Percentiles rank a stretch among this genome's conserved stretches.
Evolutionary conservation across 176 grass and related monocot genomes (phyloP).

Genomic region (Neostapfia colusana): DNA sequence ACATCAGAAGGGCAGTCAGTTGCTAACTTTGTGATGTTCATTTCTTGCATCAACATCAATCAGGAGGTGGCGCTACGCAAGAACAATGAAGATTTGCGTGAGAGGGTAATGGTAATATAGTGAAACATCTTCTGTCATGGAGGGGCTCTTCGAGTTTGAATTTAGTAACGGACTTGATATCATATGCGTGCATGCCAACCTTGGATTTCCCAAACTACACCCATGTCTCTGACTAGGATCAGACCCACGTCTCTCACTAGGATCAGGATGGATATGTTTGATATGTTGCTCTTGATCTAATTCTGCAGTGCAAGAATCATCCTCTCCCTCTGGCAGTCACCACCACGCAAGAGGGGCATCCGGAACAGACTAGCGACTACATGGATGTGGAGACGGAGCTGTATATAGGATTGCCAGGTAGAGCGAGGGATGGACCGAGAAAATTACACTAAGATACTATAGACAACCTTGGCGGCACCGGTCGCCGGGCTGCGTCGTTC

Average conservation of each 20-base stretch:
- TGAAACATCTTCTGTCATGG: constrained; percentile 5
- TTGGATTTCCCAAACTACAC: neutral
- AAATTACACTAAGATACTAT: too few relatives aligned
- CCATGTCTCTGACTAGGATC: neutral
- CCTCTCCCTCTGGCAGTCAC: neutral
- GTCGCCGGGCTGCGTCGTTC: too few relatives aligned
- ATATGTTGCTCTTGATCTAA: neutral
- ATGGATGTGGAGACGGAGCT: constrained; percentile 72
- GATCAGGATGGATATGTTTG: neutral
- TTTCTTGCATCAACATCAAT: constrained; percentile 9
- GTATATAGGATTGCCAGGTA: constrained; percentile 58
- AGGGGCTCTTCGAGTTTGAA: neutral
- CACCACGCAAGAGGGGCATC: neutral
- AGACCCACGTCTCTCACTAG: too few relatives aligned
- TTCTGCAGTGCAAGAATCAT: constrained; percentile 48
- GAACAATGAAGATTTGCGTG: constrained; percentile 46
- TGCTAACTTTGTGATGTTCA: neutral
- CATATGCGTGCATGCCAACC: constrained; percentile 27
- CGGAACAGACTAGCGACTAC: neutral
- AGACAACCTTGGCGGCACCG: too few relatives aligned
- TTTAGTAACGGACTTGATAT: constrained; percentile 25
- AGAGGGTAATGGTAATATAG: constrained; percentile 41
- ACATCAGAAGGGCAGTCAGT: constrained; percentile 7
- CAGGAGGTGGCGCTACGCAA: constrained; percentile 54
- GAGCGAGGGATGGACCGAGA: neutral